Evolutionary conservation across 495 filamentous ascomycete genomes (phyloP).

Genomic region (Friedmanniomyces simplex): DNA sequence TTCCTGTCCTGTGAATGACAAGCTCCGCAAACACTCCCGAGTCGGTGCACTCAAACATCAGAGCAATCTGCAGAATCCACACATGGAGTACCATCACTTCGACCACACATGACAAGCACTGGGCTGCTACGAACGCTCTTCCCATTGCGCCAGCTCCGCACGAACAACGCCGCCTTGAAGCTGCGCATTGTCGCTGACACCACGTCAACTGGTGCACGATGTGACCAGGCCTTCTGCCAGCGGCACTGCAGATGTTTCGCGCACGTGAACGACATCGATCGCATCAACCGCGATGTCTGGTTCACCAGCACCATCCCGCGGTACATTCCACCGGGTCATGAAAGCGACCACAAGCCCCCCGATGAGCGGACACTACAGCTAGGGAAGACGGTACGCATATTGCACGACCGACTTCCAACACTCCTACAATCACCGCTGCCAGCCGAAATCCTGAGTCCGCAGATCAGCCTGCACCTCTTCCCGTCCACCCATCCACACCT

Average conservation of each 20-base stretch:
- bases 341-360: conserved; percentile 36
- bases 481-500: conserved; percentile 94
- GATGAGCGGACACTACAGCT: conserved; percentile 80
- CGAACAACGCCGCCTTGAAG: conserved; percentile 6
- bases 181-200: conserved; percentile 6
- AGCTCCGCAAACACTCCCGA: background rate
- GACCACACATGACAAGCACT: conserved; percentile 23
- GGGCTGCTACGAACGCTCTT: conserved; percentile 30
- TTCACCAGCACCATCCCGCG: conserved; percentile 25
- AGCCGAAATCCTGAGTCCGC: conserved; percentile 73
- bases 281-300: conserved; percentile 24
- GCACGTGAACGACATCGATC: conserved; percentile 20
- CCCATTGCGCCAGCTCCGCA: conserved; percentile 22
- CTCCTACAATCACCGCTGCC: conserved; percentile 77
- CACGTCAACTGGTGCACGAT: background rate
- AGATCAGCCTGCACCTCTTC: conserved; percentile 89
- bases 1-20: background rate
- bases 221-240: conserved; percentile 4
- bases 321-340: background rate
- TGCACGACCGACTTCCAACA: conserved; percentile 78
- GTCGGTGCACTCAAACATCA: background rate
- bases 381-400: conserved; percentile 76
- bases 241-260: conserved; percentile 21
- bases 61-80: background rate
- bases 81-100: background rate